These are phyloP conservation scores for Ophiostoma pallidulum DNA, from an alignment of 2,329 filamentous ascomycete genomes.

Conservation along the genomic window DNA sequence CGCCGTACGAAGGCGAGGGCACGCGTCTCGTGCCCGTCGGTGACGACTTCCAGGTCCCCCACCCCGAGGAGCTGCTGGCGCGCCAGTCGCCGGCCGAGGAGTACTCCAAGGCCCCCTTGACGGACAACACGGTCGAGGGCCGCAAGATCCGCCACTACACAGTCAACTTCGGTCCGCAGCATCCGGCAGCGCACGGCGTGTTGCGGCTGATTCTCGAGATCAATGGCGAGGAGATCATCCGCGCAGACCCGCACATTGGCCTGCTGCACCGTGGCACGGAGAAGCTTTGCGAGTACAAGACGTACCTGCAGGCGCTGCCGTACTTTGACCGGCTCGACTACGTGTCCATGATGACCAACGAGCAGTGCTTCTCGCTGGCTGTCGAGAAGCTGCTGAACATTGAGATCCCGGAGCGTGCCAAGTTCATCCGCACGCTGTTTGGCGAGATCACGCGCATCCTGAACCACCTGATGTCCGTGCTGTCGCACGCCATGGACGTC, in stretches of 20 bases:
- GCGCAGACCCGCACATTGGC: conserved; percentile 93
- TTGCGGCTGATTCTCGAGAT: conserved; percentile 94
- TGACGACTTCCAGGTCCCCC: conserved; percentile 47
- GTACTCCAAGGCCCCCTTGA: conserved; percentile 35
- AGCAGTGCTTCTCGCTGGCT: conserved; percentile 91
- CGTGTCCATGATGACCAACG: conserved; percentile 99
- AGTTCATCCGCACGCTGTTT: conserved; percentile 94
- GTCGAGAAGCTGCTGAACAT: conserved; percentile 98
- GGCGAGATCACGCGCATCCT: conserved; percentile 87
- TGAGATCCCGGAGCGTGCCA: conserved; percentile 88
- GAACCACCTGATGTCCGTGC: conserved; percentile 96
- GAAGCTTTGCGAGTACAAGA: conserved; percentile 99
- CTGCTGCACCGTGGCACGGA: conserved; percentile 94
- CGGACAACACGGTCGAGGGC: conserved; percentile 40
- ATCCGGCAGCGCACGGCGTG: conserved; percentile 97
- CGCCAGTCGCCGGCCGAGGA: conserved; percentile 18
- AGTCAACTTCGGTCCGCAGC: conserved; percentile 98
- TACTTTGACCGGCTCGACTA: conserved; percentile 99
- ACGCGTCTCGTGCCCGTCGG: conserved; percentile 59
- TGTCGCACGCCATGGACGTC: conserved; percentile 98
- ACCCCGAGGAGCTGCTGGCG: conserved; percentile 30
- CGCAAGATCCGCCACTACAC: conserved; percentile 98
- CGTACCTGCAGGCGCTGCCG: conserved; percentile 92
- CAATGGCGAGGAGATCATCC: conserved; percentile 94
- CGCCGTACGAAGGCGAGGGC: conserved; percentile 40